Evolutionary conservation across 2,329 filamentous ascomycete species (phyloP).

Genomic region (Pleomassaria siparia): DNA sequence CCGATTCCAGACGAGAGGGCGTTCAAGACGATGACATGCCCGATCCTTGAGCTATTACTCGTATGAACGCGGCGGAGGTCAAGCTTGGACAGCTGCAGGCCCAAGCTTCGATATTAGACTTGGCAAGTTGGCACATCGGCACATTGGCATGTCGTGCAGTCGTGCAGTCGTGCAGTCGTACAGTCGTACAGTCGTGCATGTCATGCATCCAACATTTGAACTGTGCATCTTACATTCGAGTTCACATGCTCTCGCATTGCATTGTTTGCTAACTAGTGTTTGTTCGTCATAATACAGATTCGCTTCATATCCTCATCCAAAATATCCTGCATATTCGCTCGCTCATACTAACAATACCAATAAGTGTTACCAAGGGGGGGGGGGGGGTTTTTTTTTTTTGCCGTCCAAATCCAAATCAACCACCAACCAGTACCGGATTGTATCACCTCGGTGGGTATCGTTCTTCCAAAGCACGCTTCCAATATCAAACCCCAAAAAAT

Average conservation of each 20-base stretch:
- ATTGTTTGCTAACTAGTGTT: too few species aligned
- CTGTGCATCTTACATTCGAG: too few species aligned
- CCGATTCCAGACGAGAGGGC: constrained; percentile 14
- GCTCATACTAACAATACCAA: neutral
- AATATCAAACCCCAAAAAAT: constrained; percentile 1
- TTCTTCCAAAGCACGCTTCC: neutral
- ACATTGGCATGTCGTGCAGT: too few species aligned
- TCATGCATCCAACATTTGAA: too few species aligned
- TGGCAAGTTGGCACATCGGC: too few species aligned
- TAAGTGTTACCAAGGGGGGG: neutral
- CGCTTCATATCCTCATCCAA: neutral
- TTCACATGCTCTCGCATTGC: constrained; percentile 4
- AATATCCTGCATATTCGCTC: neutral
- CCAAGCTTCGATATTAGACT: constrained; percentile 19
- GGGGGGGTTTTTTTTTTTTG: constrained; percentile 28
- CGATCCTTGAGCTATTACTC: constrained; percentile 21
- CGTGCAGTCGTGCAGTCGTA: too few species aligned
- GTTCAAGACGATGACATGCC: constrained; percentile 27
- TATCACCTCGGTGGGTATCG: constrained; percentile 1
- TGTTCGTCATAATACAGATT: neutral
- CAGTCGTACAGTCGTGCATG: too few species aligned
- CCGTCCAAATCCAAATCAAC: constrained; percentile 2
- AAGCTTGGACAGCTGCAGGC: constrained; percentile 16
- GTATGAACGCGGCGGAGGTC: constrained; percentile 19
- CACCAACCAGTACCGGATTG: neutral